phyloP scores from a whole-genome alignment of 1,284 basidiomycete species.

The Psilocybe mexicana region DNA sequence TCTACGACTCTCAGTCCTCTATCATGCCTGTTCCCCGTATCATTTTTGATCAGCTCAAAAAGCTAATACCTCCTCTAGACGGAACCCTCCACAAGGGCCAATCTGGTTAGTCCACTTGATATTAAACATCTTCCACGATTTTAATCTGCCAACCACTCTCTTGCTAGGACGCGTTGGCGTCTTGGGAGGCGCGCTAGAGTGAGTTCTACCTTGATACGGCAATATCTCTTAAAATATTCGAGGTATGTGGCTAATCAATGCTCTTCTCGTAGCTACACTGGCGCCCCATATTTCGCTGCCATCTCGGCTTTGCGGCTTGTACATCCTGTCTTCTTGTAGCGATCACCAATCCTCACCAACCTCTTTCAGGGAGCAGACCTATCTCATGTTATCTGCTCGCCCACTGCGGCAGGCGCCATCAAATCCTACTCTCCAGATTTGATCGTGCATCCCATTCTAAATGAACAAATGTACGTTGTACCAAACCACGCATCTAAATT shows the following conservation, averaged over 20 bases:
- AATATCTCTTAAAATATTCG: background rate
- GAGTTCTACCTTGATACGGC: conserved; percentile 19
- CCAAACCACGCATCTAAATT: background rate
- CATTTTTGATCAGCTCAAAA: conserved; percentile 69
- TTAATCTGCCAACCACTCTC: conserved; percentile 3
- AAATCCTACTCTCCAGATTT: conserved; percentile 96
- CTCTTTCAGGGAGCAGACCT: conserved; percentile 81
- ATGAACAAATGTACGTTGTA: conserved; percentile 49
- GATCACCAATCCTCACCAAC: conserved; percentile 1
- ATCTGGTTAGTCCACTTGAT: conserved; percentile 59
- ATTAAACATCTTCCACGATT: conserved; percentile 6
- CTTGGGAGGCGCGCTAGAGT: conserved; percentile 92
- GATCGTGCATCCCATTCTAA: conserved; percentile 92
- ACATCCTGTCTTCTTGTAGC: conserved; percentile 3
- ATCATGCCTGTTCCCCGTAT: conserved; percentile 59
- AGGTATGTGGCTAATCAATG: background rate
- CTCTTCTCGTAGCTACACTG: conserved; percentile 72
- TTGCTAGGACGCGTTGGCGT: conserved; percentile 84
- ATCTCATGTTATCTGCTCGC: conserved; percentile 96
- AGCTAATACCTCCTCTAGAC: conserved; percentile 83
- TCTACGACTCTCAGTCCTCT: background rate
- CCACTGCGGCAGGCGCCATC: conserved; percentile 86
- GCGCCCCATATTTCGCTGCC: conserved; percentile 93
- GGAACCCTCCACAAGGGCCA: conserved; percentile 93
- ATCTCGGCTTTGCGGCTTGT: conserved; percentile 87